These are phyloP conservation scores for Boletus reticulatus DNA, from an alignment of 768 basidiomycete genomes.

Conservation along the genomic window DNA sequence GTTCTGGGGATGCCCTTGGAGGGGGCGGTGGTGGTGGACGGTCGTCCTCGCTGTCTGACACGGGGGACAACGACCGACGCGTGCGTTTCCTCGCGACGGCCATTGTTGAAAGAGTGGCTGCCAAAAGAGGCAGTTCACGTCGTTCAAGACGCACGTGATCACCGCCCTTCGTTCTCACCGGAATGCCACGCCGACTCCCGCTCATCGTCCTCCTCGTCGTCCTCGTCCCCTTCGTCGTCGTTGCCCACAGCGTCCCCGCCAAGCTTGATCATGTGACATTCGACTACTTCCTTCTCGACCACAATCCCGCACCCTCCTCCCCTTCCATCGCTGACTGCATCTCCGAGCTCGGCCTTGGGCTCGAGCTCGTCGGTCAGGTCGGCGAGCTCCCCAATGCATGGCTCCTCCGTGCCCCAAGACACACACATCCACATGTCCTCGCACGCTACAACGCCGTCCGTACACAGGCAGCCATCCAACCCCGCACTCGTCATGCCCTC, in stretches of 20 bases:
- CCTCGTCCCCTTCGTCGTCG: background rate
- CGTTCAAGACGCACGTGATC: conserved; percentile 11
- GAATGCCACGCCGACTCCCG: conserved; percentile 14
- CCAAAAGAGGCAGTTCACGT: background rate
- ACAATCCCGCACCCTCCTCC: conserved; percentile 49
- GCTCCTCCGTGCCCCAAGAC: conserved; percentile 65
- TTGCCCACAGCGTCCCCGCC: conserved; percentile 8
- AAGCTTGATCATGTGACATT: conserved; percentile 59
- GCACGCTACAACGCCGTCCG: conserved; percentile 47
- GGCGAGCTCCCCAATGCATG: conserved; percentile 83
- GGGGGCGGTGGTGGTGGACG: conserved; percentile 10
- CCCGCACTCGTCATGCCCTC: conserved; percentile 41
- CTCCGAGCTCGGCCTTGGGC: conserved; percentile 62
- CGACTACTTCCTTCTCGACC: conserved; percentile 82
- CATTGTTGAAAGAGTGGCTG: conserved; percentile 14
- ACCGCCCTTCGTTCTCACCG: background rate
- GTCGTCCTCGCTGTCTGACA: conserved; percentile 16
- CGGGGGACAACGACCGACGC: conserved; percentile 21
- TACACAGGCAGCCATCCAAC: conserved; percentile 27
- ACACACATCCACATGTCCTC: conserved; percentile 35
- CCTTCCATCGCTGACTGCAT: conserved; percentile 62
- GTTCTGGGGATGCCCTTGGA: conserved; percentile 2
- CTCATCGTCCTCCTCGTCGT: conserved; percentile 12
- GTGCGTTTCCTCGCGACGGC: conserved; percentile 22
- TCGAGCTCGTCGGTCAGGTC: conserved; percentile 84